Percentiles rank a stretch among this genome's conserved stretches.
Conservation (phyloP, 345 rosid genomes). For the Populus ilicifolia region DNA sequence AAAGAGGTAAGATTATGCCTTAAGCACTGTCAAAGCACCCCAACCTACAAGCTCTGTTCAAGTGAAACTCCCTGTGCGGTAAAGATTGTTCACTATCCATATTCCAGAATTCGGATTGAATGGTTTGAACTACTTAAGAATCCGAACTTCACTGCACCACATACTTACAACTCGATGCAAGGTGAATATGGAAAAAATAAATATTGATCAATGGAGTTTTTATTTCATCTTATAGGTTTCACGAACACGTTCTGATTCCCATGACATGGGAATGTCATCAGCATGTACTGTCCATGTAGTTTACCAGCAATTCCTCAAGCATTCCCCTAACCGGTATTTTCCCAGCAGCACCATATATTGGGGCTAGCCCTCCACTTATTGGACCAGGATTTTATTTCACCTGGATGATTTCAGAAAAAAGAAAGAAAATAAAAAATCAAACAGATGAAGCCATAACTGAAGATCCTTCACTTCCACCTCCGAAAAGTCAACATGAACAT, state of each 20-base stretch:
- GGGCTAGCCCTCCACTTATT: slow-evolving; percentile 74
- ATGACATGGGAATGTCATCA: slow-evolving; percentile 15
- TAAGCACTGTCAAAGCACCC: not conserved
- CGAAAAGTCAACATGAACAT: not conserved
- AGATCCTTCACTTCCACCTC: not conserved
- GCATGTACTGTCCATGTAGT: slow-evolving; percentile 81
- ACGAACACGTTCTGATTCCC: not conserved
- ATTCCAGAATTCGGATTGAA: not conserved
- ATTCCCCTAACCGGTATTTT: slow-evolving; percentile 77
- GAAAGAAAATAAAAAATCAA: not conserved
- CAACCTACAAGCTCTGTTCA: not conserved
- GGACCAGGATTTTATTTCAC: slow-evolving; percentile 87
- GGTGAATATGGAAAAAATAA: not conserved
- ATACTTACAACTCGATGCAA: not conserved
- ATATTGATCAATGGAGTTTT: not conserved
- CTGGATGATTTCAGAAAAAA: slow-evolving; percentile 27
- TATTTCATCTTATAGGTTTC: not conserved
- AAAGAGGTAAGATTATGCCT: not conserved
- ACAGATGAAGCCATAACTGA: not conserved
- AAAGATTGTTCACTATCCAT: not conserved
- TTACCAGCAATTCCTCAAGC: slow-evolving; percentile 76
- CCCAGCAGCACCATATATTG: slow-evolving; percentile 94
- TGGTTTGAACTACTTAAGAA: not conserved
- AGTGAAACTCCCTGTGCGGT: not conserved
- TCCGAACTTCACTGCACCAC: not conserved